Percentiles rank a stretch among this genome's conserved stretches.
Evolutionary conservation across 768 basidiomycete species (phyloP).

Genomic region (Chlorophyllum brunneum): DNA sequence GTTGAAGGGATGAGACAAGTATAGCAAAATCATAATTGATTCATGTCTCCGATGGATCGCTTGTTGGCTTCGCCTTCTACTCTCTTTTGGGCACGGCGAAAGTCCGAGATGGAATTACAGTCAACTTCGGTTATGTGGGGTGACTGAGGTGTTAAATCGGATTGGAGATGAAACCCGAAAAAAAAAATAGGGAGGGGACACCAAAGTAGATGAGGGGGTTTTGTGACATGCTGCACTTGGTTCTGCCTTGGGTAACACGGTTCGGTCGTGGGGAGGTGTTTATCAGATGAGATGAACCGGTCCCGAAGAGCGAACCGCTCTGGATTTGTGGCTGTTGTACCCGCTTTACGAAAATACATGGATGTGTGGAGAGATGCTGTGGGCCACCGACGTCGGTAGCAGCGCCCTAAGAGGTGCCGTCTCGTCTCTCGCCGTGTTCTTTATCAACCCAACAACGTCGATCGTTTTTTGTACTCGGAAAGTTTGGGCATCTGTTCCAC

Average conservation of each 20-base stretch:
- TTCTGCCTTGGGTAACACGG: background rate
- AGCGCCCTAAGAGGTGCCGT: background rate
- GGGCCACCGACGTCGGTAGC: background rate
- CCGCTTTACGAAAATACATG: background rate
- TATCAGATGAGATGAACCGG: background rate
- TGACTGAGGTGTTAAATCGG: slow-evolving; percentile 10
- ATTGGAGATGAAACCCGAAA: background rate
- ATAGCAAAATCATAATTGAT: slow-evolving; percentile 4
- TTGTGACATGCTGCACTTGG: background rate
- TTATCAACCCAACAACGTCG: background rate
- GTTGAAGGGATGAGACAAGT: background rate
- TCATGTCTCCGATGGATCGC: background rate
- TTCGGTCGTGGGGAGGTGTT: background rate
- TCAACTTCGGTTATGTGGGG: background rate
- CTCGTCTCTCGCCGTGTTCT: background rate
- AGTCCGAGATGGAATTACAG: background rate
- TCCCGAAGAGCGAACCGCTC: background rate
- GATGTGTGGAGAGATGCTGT: background rate
- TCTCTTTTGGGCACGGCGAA: slow-evolving; percentile 1
- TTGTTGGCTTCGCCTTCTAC: slow-evolving; percentile 1
- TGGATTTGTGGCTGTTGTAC: background rate
- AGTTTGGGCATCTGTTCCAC: too few relatives aligned
- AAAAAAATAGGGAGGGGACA: background rate
- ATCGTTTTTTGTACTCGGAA: too few relatives aligned
- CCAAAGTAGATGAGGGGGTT: background rate